phyloP scores from a whole-genome alignment of 169 alveolate genomes.

The Plasmodium gallinaceum region DNA sequence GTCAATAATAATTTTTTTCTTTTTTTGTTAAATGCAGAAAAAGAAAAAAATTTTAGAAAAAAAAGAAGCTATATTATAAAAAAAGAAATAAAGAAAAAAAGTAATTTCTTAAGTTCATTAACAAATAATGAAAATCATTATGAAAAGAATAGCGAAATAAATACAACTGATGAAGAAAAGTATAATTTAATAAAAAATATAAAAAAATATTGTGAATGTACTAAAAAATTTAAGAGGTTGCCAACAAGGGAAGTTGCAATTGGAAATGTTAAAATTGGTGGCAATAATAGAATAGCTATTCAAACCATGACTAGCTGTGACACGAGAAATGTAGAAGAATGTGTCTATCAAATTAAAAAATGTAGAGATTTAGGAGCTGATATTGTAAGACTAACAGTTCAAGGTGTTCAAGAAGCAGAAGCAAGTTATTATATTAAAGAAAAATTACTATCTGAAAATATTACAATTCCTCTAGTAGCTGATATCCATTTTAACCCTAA shows the following conservation, averaged over 20 bases:
- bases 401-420: conserved; percentile 86
- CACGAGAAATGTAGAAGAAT: conserved; percentile 85
- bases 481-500: conserved; percentile 89
- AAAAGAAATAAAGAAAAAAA: conserved; percentile 9
- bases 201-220: conserved; percentile 83
- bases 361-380: conserved; percentile 87
- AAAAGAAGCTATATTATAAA: neutral
- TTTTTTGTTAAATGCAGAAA: conserved; percentile 7
- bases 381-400: conserved; percentile 88
- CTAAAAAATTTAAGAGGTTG: conserved; percentile 76
- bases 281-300: conserved; percentile 84
- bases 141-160: neutral
- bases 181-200: conserved; percentile 47
- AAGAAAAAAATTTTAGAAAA: neutral
- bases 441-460: conserved; percentile 79
- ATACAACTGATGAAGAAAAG: conserved; percentile 30
- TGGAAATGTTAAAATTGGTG: conserved; percentile 87
- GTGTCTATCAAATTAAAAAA: conserved; percentile 85
- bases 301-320: conserved; percentile 90
- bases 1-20: conserved; percentile 12
- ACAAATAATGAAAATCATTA: neutral
- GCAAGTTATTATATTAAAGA: conserved; percentile 83
- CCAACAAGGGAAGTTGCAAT: conserved; percentile 84
- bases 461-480: conserved; percentile 87
- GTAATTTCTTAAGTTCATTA: conserved; percentile 16